Evolutionary conservation across 768 basidiomycete genomes (phyloP), one percentile per base, ranked within the genome.

Genomic region (Psilocybe azurescens): DNA sequence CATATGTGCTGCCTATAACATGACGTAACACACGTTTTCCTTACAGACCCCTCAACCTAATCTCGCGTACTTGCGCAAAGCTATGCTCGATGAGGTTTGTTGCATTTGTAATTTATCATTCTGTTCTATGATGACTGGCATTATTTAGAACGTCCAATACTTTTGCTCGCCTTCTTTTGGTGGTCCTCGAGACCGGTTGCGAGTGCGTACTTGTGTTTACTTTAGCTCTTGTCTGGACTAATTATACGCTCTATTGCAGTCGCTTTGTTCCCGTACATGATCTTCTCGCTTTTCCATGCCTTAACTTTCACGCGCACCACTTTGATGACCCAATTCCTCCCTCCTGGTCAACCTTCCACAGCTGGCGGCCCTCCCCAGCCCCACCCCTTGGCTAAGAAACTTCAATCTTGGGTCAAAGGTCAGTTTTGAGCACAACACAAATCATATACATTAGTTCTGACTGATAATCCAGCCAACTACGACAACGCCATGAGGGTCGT

Each of bases 281-380:
- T 97, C 59, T 99, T 99, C 81, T 99, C 97, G 28, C 84, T 98
- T 54, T 99, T 99, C 89, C 97, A 99, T 76, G 92, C 90, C 47
- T 79, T 95, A 67, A 95, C 94, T 29, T 99, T 98, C 73, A 83
- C 92, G 30, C 93, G 96, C 59, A 95, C 95, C 57, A 96, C 94
- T 39, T 76, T 98, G 76, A 89, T 99, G 81, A 88, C 95, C 49
- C 93, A 93, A 75, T 85, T 97, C 75, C 85, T 93, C 60, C 90
- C 89, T 14, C 84, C 86, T 54, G 88, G 84, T 9, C 89, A 90
- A 7, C 86, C 89, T 28, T 76, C 83, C 7, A 81, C 85, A 20
- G 79, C 85, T n/a, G 85, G 85, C 50, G 87, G 88, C n/a, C 73
- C 86, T 9, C 87, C 90, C 48, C 84, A 88, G 47, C 86, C 89